These are phyloP conservation scores for Phytomonas sp. DNA, from an alignment of 208 protist genomes.

Conservation along the genomic window DNA sequence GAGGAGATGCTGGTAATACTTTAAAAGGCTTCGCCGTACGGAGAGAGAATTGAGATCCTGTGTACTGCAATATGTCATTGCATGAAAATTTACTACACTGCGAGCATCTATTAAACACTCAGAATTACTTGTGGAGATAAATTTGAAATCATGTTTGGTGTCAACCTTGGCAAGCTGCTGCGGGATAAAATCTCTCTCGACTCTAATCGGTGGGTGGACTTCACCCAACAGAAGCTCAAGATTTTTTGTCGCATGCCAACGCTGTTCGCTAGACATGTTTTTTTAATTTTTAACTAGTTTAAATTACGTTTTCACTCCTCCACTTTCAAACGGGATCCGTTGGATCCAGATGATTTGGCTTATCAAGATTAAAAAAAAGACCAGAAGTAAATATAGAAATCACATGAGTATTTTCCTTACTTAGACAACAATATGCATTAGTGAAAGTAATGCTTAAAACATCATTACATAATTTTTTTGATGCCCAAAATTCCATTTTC, in stretches of 20 bases:
- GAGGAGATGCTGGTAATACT: conserved; percentile 72
- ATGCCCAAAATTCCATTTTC: no score
- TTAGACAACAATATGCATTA: no score
- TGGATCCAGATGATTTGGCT: no score
- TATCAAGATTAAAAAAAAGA: no score
- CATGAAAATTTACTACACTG: conserved; percentile 57
- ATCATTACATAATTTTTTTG: no score
- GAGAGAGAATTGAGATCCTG: conserved; percentile 31
- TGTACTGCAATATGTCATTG: conserved; percentile 60
- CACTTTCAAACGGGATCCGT: no score
- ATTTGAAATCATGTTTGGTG: not conserved
- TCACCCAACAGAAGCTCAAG: conserved; percentile 48
- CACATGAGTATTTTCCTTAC: no score
- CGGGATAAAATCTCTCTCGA: conserved; percentile 22
- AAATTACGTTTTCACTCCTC: not conserved
- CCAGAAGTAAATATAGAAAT: no score
- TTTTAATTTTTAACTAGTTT: conserved; percentile 9
- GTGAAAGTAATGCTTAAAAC: no score
- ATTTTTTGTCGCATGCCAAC: conserved; percentile 60
- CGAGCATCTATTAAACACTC: conserved; percentile 32
- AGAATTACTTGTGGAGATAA: no score
- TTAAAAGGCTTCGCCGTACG: conserved; percentile 21
- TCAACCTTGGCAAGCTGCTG: conserved; percentile 12
- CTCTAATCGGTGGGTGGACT: conserved; percentile 39
- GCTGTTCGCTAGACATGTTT: conserved; percentile 7